These are phyloP conservation scores for Zygoascus meyerae DNA, from an alignment of 1,139 yeast genomes.

Conservation along the genomic window DNA sequence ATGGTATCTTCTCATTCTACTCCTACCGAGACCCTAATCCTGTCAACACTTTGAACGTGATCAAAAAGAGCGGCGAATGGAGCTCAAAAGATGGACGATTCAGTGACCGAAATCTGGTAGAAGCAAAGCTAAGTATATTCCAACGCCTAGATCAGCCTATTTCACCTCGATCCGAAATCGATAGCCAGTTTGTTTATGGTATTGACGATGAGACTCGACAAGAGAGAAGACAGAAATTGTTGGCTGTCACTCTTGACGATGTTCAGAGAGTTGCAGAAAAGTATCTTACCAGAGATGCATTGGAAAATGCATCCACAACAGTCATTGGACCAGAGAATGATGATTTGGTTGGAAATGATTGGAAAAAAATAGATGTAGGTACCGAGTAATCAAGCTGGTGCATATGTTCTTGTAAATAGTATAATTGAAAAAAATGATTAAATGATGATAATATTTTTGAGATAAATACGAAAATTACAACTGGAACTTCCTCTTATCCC, in stretches of 20 bases:
- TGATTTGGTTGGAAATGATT: constrained; percentile 37
- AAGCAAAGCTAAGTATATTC: constrained; percentile 85
- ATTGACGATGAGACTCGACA: constrained; percentile 79
- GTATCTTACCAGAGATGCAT: constrained; percentile 40
- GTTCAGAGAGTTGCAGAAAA: constrained; percentile 57
- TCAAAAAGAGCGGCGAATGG: constrained; percentile 51
- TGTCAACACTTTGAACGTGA: constrained; percentile 56
- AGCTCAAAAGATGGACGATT: constrained; percentile 46
- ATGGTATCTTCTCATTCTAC: constrained; percentile 74
- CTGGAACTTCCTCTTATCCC: constrained; percentile 88
- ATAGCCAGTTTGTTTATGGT: constrained; percentile 57
- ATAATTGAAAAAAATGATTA: background rate
- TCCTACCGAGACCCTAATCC: constrained; percentile 95
- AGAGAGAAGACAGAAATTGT: constrained; percentile 63
- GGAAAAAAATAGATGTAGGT: constrained; percentile 22
- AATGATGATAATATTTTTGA: constrained; percentile 11
- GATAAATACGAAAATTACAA: constrained; percentile 38
- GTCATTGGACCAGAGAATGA: constrained; percentile 48
- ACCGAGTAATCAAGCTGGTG: constrained; percentile 11
- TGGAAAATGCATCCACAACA: constrained; percentile 35
- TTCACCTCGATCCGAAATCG: constrained; percentile 75
- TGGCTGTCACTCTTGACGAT: constrained; percentile 60
- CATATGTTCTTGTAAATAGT: constrained; percentile 15
- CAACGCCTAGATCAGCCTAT: constrained; percentile 89
- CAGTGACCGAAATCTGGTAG: constrained; percentile 64